phyloP scores from a whole-genome alignment of 495 filamentous ascomycete species.

The Penicillium arizonense region DNA sequence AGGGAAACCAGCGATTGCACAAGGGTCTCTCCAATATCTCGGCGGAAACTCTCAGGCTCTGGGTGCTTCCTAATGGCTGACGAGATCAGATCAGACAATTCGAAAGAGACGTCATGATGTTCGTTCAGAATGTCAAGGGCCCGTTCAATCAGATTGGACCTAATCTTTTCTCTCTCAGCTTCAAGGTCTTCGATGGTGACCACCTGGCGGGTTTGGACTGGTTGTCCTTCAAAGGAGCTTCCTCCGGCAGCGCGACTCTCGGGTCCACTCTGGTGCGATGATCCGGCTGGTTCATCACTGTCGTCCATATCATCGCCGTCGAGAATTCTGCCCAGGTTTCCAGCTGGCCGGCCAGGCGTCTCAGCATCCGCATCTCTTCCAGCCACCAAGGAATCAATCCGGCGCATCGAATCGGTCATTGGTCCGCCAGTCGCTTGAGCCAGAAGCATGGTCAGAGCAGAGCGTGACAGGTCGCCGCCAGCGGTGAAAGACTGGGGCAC shows the following conservation, averaged over 20 bases:
- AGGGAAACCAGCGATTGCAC: conserved; percentile 87
- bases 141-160: conserved; percentile 79
- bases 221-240: conserved; percentile 24
- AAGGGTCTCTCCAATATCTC: conserved; percentile 78
- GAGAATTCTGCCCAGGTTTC: conserved; percentile 37
- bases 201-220: conserved; percentile 32
- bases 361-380: conserved; percentile 25
- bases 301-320: conserved; percentile 27
- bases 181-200: conserved; percentile 82
- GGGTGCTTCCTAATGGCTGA: conserved; percentile 69
- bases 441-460: conserved; percentile 40
- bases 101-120: conserved; percentile 86
- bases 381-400: conserved; percentile 12
- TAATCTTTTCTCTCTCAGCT: conserved; percentile 66
- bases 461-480: conserved; percentile 20
- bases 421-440: conserved; percentile 31
- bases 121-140: conserved; percentile 86
- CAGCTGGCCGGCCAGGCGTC: conserved; percentile 33
- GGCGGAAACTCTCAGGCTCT: conserved; percentile 60
- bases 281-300: conserved; percentile 27
- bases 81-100: conserved; percentile 81
- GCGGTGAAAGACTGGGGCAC: conserved; percentile 24
- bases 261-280: conserved; percentile 12
- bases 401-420: conserved; percentile 19
- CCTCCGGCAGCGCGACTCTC: conserved; percentile 11